These are phyloP conservation scores for Ceratocystiopsis minuta DNA, from an alignment of 2,329 filamentous ascomycete species.

Conservation along the genomic window DNA sequence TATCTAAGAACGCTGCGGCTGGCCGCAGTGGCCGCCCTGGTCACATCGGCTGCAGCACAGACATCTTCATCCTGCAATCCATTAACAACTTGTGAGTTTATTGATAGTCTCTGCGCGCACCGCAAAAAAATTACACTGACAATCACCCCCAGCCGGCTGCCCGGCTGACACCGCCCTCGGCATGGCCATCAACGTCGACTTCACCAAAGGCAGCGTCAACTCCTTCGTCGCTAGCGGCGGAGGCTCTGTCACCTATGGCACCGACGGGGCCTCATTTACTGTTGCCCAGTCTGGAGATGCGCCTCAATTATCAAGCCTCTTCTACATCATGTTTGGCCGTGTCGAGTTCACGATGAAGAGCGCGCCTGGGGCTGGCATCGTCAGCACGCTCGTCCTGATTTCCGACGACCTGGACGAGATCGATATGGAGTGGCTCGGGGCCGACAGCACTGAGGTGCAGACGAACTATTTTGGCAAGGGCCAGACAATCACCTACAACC, in stretches of 20 bases:
- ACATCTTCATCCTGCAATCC: constrained; percentile 13
- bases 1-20: not conserved
- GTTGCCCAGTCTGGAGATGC: constrained; percentile 63
- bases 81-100: constrained; percentile 4
- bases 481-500: constrained; percentile 66
- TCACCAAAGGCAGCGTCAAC: constrained; percentile 58
- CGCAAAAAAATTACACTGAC: not conserved
- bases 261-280: constrained; percentile 65
- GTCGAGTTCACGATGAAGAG: constrained; percentile 74
- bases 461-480: constrained; percentile 97
- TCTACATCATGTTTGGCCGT: constrained; percentile 98
- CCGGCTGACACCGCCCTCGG: constrained; percentile 64
- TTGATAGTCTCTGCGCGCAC: not conserved
- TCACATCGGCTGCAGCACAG: constrained; percentile 12
- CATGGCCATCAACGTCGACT: constrained; percentile 68
- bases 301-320: constrained; percentile 72
- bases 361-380: constrained; percentile 76
- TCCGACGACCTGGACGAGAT: constrained; percentile 91
- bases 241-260: constrained; percentile 54
- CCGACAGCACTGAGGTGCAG: constrained; percentile 61
- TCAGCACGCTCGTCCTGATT: constrained; percentile 79
- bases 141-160: constrained; percentile 34
- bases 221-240: constrained; percentile 53
- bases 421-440: constrained; percentile 90
- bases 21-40: constrained; percentile 4